Base-by-base conservation (phyloP, 805 yeast genomes). In the Candida saitoana region DNA sequence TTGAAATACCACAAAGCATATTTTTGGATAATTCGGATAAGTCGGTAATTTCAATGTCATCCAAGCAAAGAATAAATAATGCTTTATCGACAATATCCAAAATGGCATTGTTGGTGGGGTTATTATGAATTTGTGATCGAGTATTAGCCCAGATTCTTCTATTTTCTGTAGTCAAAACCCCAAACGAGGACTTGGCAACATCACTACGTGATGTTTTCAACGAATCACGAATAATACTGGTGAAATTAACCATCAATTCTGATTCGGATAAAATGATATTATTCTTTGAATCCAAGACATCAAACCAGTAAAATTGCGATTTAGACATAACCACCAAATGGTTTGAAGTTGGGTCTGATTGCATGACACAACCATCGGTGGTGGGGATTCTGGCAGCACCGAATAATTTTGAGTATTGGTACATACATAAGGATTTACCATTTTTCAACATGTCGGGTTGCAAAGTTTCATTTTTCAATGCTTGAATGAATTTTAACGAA, bases 301-400 rank as follows among this genome's bases (percentile, higher is more conserved):
- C 96, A 59, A 89, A 89, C 96, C 96, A 89, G 65, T 89, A 89
- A 61, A 88, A 87, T 62, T 89, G 96, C 2, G 95, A 85, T 55
- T 85, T 82, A 47, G 87, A 81, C 59, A 87, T 66, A 12, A 89
- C 90, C 7, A 88, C 82, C 29, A 89, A 79, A 60, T 89, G 96
- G 54, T 80, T 84, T 1, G 93, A 80, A 7, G 79, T 69, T 5
- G 73, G 58, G 60, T 87, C 96, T 1, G 87, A 77, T 62, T 88
- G 96, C 81, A 89, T 80, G 42, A 85, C 79, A 61, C 97, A 89
- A 3, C 95, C 95, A 17, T 74, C 72, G 27, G 61, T 59, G 1
- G 93, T 83, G 36, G 97, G 96, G 47, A 89, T 84, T 57, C 97
- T 73, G 2, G 95, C 76, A 19, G 95, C 82, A 2, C 96, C 97